Conservation (phyloP, 768 basidiomycete species). For the Agrocybe chaxingu region DNA sequence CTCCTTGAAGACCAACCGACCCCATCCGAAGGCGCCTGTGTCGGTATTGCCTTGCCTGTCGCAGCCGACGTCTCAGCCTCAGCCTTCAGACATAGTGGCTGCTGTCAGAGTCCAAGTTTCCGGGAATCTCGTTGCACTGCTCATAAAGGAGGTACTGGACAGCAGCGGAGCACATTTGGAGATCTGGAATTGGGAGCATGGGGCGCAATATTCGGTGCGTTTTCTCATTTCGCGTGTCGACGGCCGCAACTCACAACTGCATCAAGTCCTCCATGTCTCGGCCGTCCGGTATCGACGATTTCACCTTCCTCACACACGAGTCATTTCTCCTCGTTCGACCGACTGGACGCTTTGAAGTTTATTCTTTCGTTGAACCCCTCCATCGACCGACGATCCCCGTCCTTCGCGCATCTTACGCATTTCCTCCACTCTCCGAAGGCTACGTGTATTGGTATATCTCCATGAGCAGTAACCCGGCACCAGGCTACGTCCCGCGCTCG, state of each 20-base stretch:
- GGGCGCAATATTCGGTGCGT: constrained; percentile 39
- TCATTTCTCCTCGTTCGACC: constrained; percentile 47
- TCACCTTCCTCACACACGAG: constrained; percentile 43
- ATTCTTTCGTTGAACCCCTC: constrained; percentile 39
- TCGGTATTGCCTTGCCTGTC: constrained; percentile 36
- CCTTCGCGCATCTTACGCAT: constrained; percentile 33
- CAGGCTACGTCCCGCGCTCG: constrained; percentile 34
- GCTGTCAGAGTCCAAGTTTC: constrained; percentile 45
- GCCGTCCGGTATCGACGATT: constrained; percentile 47
- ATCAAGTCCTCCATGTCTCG: constrained; percentile 26
- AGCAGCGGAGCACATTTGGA: constrained; percentile 41
- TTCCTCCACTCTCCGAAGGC: constrained; percentile 40
- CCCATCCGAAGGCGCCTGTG: constrained; percentile 42
- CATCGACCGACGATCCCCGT: constrained; percentile 25
- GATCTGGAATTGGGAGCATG: constrained; percentile 49
- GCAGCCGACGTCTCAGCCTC: constrained; percentile 23
- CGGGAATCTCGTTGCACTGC: constrained; percentile 43
- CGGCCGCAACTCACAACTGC: constrained; percentile 1
- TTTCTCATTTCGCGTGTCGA: not conserved
- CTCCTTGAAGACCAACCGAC: constrained; percentile 46
- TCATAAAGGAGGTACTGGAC: constrained; percentile 44
- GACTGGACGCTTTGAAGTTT: constrained; percentile 46
- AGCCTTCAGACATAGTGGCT: constrained; percentile 31
- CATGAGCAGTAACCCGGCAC: constrained; percentile 49
- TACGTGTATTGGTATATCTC: constrained; percentile 54